Evolutionary conservation across 202 grass and related monocot genomes (phyloP).

Genomic region (Schoenoplectus tabernaemontani): DNA sequence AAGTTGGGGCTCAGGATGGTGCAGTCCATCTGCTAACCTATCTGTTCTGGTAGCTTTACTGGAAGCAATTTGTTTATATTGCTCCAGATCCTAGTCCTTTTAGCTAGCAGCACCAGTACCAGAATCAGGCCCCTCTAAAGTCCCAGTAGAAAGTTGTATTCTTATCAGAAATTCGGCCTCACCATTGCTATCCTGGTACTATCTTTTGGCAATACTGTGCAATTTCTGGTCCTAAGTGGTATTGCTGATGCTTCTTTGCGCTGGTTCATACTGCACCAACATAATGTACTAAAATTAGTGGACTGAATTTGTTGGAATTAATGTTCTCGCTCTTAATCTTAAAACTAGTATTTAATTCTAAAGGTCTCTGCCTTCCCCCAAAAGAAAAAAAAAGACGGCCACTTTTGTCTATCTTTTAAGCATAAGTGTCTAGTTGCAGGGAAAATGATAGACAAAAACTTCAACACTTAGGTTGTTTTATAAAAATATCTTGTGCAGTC

Average conservation of each 20-base stretch:
- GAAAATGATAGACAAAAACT: not conserved
- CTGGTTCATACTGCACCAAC: not conserved
- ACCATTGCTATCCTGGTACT: not conserved
- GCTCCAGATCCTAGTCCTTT: not conserved
- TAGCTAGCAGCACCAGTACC: not conserved
- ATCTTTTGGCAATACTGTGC: not conserved
- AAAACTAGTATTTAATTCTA: no score
- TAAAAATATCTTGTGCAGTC: slow-evolving; percentile 32
- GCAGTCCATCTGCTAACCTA: not conserved
- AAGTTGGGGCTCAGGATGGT: not conserved
- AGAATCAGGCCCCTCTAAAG: not conserved
- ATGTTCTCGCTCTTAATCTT: not conserved
- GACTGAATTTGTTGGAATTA: not conserved
- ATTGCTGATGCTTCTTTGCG: not conserved
- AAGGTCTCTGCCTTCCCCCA: no score
- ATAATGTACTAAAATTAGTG: not conserved
- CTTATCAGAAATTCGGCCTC: not conserved
- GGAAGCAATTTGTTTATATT: not conserved
- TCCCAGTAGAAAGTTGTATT: not conserved
- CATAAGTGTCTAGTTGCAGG: not conserved
- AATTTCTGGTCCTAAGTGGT: not conserved
- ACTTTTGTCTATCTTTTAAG: not conserved
- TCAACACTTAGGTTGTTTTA: slow-evolving; percentile 2
- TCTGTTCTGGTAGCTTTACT: not conserved
- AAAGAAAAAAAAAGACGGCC: no score